Conservation (phyloP, 1,284 basidiomycete genomes). For the Ustilago vetiveriae region DNA sequence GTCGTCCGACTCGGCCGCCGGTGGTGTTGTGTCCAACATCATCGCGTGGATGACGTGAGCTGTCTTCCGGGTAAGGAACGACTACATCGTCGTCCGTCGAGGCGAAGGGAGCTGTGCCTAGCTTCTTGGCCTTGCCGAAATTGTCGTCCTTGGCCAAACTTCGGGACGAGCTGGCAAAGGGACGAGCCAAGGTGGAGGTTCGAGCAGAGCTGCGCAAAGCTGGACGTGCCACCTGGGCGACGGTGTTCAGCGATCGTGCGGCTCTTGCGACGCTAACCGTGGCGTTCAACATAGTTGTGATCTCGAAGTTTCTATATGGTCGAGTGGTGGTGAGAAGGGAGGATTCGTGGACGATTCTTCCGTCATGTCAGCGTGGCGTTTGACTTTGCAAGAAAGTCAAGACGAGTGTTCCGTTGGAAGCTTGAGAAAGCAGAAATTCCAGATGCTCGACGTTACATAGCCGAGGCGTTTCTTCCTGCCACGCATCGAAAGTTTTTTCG, state of each 20-base stretch:
- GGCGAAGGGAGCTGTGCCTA: conserved; percentile 27
- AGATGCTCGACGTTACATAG: background rate
- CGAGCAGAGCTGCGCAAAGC: conserved; percentile 5
- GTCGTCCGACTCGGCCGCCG: conserved; percentile 50
- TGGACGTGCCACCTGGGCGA: conserved; percentile 16
- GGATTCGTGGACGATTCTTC: background rate
- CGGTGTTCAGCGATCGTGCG: conserved; percentile 13
- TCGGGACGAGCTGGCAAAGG: conserved; percentile 33
- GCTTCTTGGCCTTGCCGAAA: conserved; percentile 27
- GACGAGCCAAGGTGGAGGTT: conserved; percentile 12
- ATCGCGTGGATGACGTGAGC: conserved; percentile 43
- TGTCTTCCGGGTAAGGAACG: conserved; percentile 36
- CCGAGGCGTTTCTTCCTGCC: conserved; percentile 19
- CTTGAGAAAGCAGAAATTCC: conserved; percentile 5
- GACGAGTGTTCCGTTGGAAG: conserved; percentile 27
- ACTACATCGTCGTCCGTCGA: conserved; percentile 38
- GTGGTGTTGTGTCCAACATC: conserved; percentile 59
- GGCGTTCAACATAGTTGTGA: conserved; percentile 11
- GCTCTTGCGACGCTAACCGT: conserved; percentile 20
- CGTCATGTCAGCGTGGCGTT: too few relatives aligned
- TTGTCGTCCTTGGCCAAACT: conserved; percentile 21
- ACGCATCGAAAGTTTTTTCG: conserved; percentile 10
- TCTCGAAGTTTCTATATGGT: background rate
- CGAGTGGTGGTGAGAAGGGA: conserved; percentile 7
- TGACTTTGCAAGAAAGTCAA: too few relatives aligned